Evolutionary conservation across 768 basidiomycete species (phyloP).

Genomic region (Rhodocollybia butyracea): DNA sequence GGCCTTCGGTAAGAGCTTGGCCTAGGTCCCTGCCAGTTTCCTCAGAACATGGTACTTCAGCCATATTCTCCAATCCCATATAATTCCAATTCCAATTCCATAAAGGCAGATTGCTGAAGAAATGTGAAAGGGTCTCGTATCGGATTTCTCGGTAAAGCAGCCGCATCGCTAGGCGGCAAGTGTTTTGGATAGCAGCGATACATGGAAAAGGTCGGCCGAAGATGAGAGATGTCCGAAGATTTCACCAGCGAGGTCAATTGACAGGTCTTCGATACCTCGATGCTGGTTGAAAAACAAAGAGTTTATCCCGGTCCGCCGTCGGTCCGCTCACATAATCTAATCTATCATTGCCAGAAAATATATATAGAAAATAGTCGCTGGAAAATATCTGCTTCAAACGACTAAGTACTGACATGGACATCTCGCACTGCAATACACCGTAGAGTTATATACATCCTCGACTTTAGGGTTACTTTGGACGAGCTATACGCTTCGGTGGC

Average conservation of each 20-base stretch:
- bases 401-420: too few relatives aligned
- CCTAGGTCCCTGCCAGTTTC: neutral
- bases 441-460: too few relatives aligned
- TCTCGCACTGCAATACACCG: too few relatives aligned
- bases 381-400: too few relatives aligned
- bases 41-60: neutral
- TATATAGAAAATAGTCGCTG: too few relatives aligned
- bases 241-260: constrained; percentile 2
- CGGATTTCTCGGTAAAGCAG: neutral
- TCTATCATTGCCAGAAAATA: too few relatives aligned
- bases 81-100: neutral
- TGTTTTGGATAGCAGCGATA: neutral
- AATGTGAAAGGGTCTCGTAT: neutral
- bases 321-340: too few relatives aligned
- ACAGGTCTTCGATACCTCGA: constrained; percentile 1
- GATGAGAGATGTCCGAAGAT: constrained; percentile 2
- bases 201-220: constrained; percentile 1
- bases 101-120: neutral
- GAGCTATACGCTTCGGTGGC: too few relatives aligned
- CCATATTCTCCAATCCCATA: neutral
- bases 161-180: neutral
- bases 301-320: too few relatives aligned
- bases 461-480: too few relatives aligned
- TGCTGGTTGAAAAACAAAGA: too few relatives aligned
- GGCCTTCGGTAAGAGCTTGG: neutral